Evolutionary conservation across 2,329 filamentous ascomycete species (phyloP).

Genomic region (Oidium heveae): DNA sequence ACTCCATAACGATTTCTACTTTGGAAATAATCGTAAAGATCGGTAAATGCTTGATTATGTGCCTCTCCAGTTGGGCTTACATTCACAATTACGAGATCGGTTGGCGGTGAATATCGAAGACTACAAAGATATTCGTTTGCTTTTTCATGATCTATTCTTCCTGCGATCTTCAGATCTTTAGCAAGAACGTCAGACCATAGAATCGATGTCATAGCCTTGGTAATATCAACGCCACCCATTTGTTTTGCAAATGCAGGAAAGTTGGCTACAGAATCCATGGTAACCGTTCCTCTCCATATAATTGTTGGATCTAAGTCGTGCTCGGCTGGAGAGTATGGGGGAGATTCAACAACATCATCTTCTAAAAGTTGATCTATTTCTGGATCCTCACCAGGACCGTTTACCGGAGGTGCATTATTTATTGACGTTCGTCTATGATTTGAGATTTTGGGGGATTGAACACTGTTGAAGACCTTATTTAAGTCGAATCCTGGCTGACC

Average conservation of each 20-base stretch:
- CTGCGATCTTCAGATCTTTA: slow-evolving; percentile 41
- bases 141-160: slow-evolving; percentile 56
- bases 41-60: slow-evolving; percentile 38
- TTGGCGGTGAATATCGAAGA: slow-evolving; percentile 55
- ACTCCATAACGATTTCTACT: slow-evolving; percentile 69
- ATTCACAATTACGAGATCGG: slow-evolving; percentile 62
- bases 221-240: slow-evolving; percentile 62
- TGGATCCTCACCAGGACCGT: slow-evolving; percentile 46
- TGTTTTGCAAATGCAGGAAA: slow-evolving; percentile 58
- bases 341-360: slow-evolving; percentile 52
- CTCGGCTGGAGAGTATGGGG: slow-evolving; percentile 63
- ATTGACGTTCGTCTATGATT: slow-evolving; percentile 22
- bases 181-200: slow-evolving; percentile 54
- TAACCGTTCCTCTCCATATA: slow-evolving; percentile 52
- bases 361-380: slow-evolving; percentile 78
- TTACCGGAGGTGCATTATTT: slow-evolving; percentile 16
- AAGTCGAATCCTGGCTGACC: slow-evolving; percentile 40
- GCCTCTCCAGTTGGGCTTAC: slow-evolving; percentile 38
- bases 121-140: slow-evolving; percentile 83
- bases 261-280: slow-evolving; percentile 54
- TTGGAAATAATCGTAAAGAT: slow-evolving; percentile 70
- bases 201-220: slow-evolving; percentile 20
- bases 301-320: slow-evolving; percentile 42
- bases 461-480: slow-evolving; percentile 60
- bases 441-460: slow-evolving; percentile 42